These are phyloP conservation scores for Fraxinus excelsior DNA, from an alignment of 257 asterid species.

Conservation along the genomic window DNA sequence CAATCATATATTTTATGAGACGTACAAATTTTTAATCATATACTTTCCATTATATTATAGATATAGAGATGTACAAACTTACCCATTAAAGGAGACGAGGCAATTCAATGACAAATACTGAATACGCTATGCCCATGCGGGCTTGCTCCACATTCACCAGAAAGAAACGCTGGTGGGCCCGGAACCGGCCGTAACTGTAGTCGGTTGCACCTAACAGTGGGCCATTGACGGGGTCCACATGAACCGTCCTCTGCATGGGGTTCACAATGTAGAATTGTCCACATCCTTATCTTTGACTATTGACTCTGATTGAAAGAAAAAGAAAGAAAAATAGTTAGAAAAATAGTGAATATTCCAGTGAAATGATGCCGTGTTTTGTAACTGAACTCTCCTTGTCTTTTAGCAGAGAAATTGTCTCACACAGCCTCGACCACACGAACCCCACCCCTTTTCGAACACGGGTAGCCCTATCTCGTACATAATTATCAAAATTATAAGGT, in stretches of 20 bases:
- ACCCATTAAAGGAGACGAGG: neutral
- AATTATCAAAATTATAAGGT: too few relatives aligned
- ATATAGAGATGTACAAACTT: neutral
- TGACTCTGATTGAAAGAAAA: neutral
- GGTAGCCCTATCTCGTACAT: too few relatives aligned
- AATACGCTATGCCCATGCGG: neutral
- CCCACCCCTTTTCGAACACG: neutral
- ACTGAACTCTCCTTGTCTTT: neutral
- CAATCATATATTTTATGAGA: too few relatives aligned
- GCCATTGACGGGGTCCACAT: neutral
- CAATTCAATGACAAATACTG: constrained; percentile 14
- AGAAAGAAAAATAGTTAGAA: neutral
- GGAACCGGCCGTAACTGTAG: neutral
- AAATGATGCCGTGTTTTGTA: neutral
- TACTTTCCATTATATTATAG: too few relatives aligned
- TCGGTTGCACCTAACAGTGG: neutral
- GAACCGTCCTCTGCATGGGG: neutral
- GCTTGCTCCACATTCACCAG: neutral
- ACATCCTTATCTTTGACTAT: neutral
- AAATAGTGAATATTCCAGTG: neutral
- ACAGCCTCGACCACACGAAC: constrained; percentile 6
- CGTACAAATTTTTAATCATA: too few relatives aligned
- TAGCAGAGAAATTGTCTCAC: neutral
- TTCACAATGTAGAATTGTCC: neutral
- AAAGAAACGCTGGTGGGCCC: too few relatives aligned